Evolutionary conservation across 2,329 filamentous ascomycete species (phyloP).

Genomic region (Stachybotrys chartarum): DNA sequence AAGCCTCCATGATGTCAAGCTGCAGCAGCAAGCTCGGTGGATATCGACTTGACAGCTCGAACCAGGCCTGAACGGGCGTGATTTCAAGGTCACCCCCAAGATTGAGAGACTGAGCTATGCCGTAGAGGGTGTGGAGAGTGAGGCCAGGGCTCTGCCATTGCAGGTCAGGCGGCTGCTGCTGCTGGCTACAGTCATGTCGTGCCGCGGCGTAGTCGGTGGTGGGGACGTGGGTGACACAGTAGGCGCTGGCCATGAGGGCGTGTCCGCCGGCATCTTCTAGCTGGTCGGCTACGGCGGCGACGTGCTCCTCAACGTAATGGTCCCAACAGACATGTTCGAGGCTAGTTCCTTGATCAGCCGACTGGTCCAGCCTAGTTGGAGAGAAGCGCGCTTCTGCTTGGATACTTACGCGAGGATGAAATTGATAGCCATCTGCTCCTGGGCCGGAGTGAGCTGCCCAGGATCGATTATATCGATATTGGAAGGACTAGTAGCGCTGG

Average conservation of each 20-base stretch:
- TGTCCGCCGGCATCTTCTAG: constrained; percentile 29
- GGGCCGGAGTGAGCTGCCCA: constrained; percentile 21
- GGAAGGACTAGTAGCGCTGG: constrained; percentile 10
- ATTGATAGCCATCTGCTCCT: constrained; percentile 42
- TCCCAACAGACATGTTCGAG: constrained; percentile 47
- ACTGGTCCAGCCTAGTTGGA: background rate
- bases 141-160: constrained; percentile 32
- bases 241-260: constrained; percentile 35
- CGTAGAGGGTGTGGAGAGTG: constrained; percentile 33
- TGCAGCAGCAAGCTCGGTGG: constrained; percentile 30
- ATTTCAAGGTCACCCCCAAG: constrained; percentile 31
- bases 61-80: constrained; percentile 48
- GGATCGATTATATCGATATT: constrained; percentile 10
- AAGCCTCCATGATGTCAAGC: constrained; percentile 21
- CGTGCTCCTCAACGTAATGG: constrained; percentile 36
- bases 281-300: constrained; percentile 22
- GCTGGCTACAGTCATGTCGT: constrained; percentile 10
- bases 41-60: constrained; percentile 39
- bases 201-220: constrained; percentile 19
- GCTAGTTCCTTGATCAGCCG: constrained; percentile 15
- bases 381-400: background rate
- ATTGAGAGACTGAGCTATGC: constrained; percentile 38
- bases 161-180: constrained; percentile 10
- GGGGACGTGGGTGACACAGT: constrained; percentile 33
- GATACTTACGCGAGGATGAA: constrained; percentile 43